These are phyloP conservation scores for Thraustochytrium aureum DNA, from an alignment of 352 stramenopile species.

Conservation along the genomic window DNA sequence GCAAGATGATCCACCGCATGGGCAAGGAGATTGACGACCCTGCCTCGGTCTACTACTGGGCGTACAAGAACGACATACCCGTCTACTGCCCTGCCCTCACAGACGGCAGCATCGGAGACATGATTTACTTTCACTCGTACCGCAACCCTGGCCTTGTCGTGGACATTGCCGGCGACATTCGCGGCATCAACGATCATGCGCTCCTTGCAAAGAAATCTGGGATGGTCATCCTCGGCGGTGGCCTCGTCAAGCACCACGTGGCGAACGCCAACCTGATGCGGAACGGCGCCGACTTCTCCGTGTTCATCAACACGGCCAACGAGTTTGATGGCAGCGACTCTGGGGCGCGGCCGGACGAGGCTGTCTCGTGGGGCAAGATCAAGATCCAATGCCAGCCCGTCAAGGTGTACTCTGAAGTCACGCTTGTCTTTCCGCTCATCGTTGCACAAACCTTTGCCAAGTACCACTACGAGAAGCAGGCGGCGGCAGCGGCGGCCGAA, in stretches of 20 bases:
- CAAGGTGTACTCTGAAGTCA: slow-evolving; percentile 96
- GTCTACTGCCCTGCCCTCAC: slow-evolving; percentile 99
- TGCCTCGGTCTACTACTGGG: slow-evolving; percentile 99
- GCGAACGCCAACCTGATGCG: slow-evolving; percentile 99
- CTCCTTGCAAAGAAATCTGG: slow-evolving; percentile 91
- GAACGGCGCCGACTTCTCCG: slow-evolving; percentile 97
- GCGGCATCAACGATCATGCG: slow-evolving; percentile 96
- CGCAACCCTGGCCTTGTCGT: slow-evolving; percentile 95
- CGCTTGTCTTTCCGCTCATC: slow-evolving; percentile 98
- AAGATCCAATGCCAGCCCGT: slow-evolving; percentile 88
- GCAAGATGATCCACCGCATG: slow-evolving; percentile 92
- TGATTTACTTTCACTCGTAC: slow-evolving; percentile 99
- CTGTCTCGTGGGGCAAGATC: slow-evolving; percentile 99
- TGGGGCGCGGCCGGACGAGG: slow-evolving; percentile 96
- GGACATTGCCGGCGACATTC: slow-evolving; percentile 97
- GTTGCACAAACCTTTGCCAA: slow-evolving; percentile 99
- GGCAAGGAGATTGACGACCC: slow-evolving; percentile 98
- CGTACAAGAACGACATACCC: slow-evolving; percentile 98
- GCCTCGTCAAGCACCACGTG: slow-evolving; percentile 98
- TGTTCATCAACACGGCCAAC: slow-evolving; percentile 99
- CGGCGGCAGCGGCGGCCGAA: background rate
- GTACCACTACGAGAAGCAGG: slow-evolving; percentile 48
- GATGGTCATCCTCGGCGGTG: slow-evolving; percentile 97
- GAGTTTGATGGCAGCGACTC: slow-evolving; percentile 99
- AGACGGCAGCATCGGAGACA: slow-evolving; percentile 98